Base-by-base conservation (phyloP, 441 rosid species). In the Populus hybrid region DNA sequence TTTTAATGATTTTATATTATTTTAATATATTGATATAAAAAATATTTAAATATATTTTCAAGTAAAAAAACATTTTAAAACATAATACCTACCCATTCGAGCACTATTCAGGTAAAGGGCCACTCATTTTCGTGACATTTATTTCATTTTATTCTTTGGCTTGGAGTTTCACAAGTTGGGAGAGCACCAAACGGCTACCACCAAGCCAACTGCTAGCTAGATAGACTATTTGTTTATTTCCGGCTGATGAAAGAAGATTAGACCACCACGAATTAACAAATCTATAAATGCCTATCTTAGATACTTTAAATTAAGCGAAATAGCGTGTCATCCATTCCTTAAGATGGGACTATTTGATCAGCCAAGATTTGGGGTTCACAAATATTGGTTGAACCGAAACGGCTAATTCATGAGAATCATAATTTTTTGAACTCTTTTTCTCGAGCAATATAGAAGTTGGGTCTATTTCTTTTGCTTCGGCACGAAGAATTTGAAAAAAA, bases 321-420 rank as follows among this genome's bases (percentile, higher is more conserved):
- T n/a, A 8, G 40, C 11, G 34, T 11, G 30, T 28, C 20, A 12
- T 32, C 46, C 20, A 23, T 67, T 69, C 24, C 67, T 65, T 73
- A 77, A 69, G 1, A 38, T 54, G 46, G 35, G 79, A 72, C 69
- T n/a, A 32, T 70, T 73, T 73, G 70, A 78, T 80, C 32, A 68
- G 82, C 80, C 82, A 80, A 82, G 69, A 23, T 68, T 11, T 30
- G 71, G 71, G 57, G 80, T 20, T 78, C 77, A 67, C 54, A 72
- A 40, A 5, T 54, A 14, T 70, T 70, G 80, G 21, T n/a, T 77
- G 83, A 78, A 85, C 67, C 69, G 84, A 76, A 61, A 80, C 40
- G 68, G 30, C 30, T 38, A 46, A 36, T 10, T 10, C 38, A 24
- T 69, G 36, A 35, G 23, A 65, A 59, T 67, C 68, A 67, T 30